These are phyloP conservation scores for Mycena metata DNA, from an alignment of 768 basidiomycete species.

Conservation along the genomic window DNA sequence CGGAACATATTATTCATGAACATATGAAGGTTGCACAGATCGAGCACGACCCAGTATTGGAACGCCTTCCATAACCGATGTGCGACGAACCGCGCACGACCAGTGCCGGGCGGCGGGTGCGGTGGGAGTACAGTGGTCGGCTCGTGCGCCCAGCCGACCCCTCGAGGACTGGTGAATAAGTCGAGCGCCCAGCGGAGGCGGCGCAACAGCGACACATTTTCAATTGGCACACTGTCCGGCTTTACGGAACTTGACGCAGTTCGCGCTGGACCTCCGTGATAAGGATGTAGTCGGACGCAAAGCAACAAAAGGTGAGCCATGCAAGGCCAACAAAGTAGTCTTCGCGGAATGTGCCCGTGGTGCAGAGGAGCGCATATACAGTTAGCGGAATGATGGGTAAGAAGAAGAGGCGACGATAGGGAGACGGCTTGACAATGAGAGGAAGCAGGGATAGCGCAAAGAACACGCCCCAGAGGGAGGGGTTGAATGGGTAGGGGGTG, in stretches of 20 bases:
- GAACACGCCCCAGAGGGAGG: too few relatives aligned
- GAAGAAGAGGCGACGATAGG: too few relatives aligned
- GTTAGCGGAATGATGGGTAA: background rate
- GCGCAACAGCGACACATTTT: slow-evolving; percentile 36
- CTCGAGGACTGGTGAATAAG: slow-evolving; percentile 43
- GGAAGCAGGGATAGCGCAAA: too few relatives aligned
- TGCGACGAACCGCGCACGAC: slow-evolving; percentile 40
- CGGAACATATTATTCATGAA: slow-evolving; percentile 39
- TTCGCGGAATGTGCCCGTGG: background rate
- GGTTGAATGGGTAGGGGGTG: too few relatives aligned
- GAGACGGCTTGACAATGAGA: too few relatives aligned
- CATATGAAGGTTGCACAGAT: slow-evolving; percentile 38
- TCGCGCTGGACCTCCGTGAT: slow-evolving; percentile 33
- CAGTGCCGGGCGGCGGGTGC: slow-evolving; percentile 31
- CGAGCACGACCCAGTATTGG: slow-evolving; percentile 39
- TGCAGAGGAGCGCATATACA: background rate
- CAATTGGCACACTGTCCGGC: slow-evolving; percentile 21
- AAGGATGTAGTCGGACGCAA: slow-evolving; percentile 33
- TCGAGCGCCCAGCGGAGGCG: slow-evolving; percentile 44
- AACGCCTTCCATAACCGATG: slow-evolving; percentile 35
- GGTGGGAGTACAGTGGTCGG: slow-evolving; percentile 39
- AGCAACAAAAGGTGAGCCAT: slow-evolving; percentile 1
- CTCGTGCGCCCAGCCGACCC: slow-evolving; percentile 48
- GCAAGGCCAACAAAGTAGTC: background rate
- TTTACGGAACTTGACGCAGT: slow-evolving; percentile 6